Conservation (phyloP, 805 yeast genomes). For the Saturnispora sanitii region DNA sequence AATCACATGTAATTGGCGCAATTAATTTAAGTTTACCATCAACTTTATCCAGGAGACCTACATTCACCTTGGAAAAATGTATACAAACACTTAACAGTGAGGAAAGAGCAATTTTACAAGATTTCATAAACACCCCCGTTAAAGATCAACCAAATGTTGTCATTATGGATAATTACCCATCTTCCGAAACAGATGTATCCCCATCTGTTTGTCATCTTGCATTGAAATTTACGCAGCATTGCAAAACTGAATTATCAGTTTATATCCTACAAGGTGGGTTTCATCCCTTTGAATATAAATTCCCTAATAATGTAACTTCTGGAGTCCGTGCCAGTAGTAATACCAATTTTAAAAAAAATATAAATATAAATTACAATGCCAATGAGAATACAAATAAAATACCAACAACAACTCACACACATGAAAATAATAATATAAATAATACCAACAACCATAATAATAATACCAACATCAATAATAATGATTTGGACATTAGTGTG, state of each 20-base stretch:
- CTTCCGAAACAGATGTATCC: conserved; percentile 25
- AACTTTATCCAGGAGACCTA: conserved; percentile 69
- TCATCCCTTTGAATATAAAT: conserved; percentile 23
- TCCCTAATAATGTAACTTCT: not conserved
- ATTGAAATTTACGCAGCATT: conserved; percentile 35
- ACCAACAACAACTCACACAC: not conserved
- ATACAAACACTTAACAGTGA: conserved; percentile 47
- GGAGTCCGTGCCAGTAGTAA: conserved; percentile 1
- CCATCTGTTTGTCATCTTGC: conserved; percentile 36
- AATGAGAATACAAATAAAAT: too few relatives aligned
- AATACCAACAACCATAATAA: not conserved
- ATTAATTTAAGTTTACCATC: conserved; percentile 81
- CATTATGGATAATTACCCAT: conserved; percentile 41
- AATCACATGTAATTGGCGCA: conserved; percentile 47
- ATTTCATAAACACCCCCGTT: conserved; percentile 24
- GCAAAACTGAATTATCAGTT: conserved; percentile 32
- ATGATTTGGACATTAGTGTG: conserved; percentile 2
- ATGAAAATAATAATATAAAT: not conserved
- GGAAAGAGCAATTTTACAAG: conserved; percentile 37
- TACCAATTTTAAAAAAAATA: not conserved
- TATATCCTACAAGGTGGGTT: conserved; percentile 36
- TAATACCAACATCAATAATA: not conserved
- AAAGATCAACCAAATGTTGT: conserved; percentile 34
- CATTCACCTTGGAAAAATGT: conserved; percentile 56
- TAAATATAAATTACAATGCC: not conserved